Evolutionary conservation across 768 basidiomycete species (phyloP), one percentile per base, ranked within the genome.

Genomic region (Albatrellus ellisii): DNA sequence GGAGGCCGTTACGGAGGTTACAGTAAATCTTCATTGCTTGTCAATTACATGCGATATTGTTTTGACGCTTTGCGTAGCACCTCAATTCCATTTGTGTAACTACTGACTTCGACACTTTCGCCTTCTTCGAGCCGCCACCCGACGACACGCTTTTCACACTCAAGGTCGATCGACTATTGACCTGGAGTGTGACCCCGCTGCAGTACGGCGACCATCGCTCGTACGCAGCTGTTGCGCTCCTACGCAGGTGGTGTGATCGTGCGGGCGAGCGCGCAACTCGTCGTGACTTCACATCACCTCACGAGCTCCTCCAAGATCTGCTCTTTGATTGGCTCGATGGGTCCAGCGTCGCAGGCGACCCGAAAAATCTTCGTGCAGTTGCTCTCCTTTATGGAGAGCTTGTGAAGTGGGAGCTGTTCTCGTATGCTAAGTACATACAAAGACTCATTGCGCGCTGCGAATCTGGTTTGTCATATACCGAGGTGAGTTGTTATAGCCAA

Each of bases 181-280:
- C 81, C 0, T 90, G 87, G 86, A 74, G 75, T 51, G 75, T 88
- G 21, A 84, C 85, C 0, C 73, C 77, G 2, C 63, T 83, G 14
- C 87, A 89, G 58, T 87, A 79, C 46, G 86, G 87, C 8, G 79
- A 86, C 33, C 87, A 88, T 50, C 68, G 86, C 26, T 75, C 81
- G 1, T 81, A 79, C 52, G 84, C 76, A 22, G 82, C 79, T 2
- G 76, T 73, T 6, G 79, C 79, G 15, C 65, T 88, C 29, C 72
- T 88, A 39, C 65, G 63, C 2, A 64, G 67, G 25, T 83, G 81
- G 70, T 66, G 75, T 26, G 70, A 73, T 40, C 72, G 67, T 45
- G 71, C 72, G 22, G 70, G 69, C 43, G 74, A 76, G 46, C 72
- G 78, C 15, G 78, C 80, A 6, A 67, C 69, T 41, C 68, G 79